Base-by-base conservation (phyloP, 345 rosid species). In the Dipteronia sinensis region DNA sequence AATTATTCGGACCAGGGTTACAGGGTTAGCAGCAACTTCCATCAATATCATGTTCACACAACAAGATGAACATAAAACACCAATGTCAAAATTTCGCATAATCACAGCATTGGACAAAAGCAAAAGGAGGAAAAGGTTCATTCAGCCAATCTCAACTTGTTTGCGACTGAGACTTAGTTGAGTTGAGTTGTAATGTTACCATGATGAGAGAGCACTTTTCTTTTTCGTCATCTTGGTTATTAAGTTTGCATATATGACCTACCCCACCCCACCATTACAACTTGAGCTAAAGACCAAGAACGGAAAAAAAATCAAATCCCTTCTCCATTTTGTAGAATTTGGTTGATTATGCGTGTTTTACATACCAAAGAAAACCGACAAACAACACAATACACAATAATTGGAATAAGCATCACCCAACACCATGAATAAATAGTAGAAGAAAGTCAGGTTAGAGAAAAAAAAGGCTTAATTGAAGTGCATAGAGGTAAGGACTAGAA, bases 341-440 rank as follows among this genome's bases (percentile, higher is more conserved):
- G n/a, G 68, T 23, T 62, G 59, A 44, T 73, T 7, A 38, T 71
- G 19, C 65, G 13, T 70, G 65, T 55, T 71, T 31, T 16, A 27
- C 53, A 49, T 34, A 56, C 49, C 67, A 71, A 51, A 80, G 70
- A 20, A 64, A 25, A 69, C 47, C 9, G 19, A n/a, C 11, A 65
- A 34, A 75, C 49, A 69, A 74, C 49, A 62, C 17, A 8, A 56
- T 56, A 56, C 6, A 34, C 38, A 34, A 34, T 4, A 34, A 56
- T 56, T n/a, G 62, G 65, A 66, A 47, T 38, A 38, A 29, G 34
- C 3, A 73, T 40, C 29, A 56, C 2, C 22, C 76, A 42, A 59
- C 55, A 71, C 11, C 75, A 71, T 56, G 46, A n/a, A 19, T 19
- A 40, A 19, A 40, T 71, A 51, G 25, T 25, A 8, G 74, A 53